A percentile compares a stretch with the other conserved stretches of the same genome.
Conservation (phyloP, 2,329 filamentous ascomycete species). For the Verticillium alfalfae region DNA sequence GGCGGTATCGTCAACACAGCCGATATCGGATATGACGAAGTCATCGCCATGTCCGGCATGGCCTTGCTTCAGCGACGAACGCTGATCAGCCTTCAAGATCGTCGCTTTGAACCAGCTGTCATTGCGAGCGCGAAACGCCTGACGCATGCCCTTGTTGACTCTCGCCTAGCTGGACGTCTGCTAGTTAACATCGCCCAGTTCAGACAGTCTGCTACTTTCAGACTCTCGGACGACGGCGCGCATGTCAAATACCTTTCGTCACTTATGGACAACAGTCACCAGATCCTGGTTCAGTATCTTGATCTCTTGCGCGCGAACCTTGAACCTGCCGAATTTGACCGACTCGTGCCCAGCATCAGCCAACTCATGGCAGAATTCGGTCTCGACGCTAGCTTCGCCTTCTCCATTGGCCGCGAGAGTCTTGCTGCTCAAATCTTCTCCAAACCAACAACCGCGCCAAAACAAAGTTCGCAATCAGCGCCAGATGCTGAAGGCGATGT, state of each 20-base stretch:
- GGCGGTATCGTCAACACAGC: conserved; percentile 83
- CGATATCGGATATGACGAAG: conserved; percentile 83
- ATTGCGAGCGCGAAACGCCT: conserved; percentile 69
- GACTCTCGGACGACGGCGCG: conserved; percentile 62
- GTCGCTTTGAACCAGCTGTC: conserved; percentile 63
- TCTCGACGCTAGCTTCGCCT: conserved; percentile 74
- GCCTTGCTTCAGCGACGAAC: conserved; percentile 74
- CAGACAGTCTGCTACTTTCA: conserved; percentile 78
- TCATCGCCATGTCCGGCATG: conserved; percentile 84
- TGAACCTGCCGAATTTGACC: conserved; percentile 69
- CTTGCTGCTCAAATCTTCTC: conserved; percentile 59
- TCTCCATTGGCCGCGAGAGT: conserved; percentile 73
- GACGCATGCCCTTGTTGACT: conserved; percentile 71
- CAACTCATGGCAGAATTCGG: conserved; percentile 73
- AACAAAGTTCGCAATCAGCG: conserved; percentile 16
- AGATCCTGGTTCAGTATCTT: conserved; percentile 79
- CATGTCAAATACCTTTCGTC: conserved; percentile 87
- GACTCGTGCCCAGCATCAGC: conserved; percentile 68
- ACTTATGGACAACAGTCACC: conserved; percentile 84
- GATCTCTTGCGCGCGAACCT: conserved; percentile 82
- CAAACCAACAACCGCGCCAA: conserved; percentile 17
- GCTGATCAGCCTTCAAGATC: conserved; percentile 74
- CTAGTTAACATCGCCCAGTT: conserved; percentile 91
- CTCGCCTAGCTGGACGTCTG: conserved; percentile 72
- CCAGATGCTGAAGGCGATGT: conserved; percentile 54